Base-by-base conservation (phyloP, 352 stramenopile species). In the Phytophthora aleatoria region DNA sequence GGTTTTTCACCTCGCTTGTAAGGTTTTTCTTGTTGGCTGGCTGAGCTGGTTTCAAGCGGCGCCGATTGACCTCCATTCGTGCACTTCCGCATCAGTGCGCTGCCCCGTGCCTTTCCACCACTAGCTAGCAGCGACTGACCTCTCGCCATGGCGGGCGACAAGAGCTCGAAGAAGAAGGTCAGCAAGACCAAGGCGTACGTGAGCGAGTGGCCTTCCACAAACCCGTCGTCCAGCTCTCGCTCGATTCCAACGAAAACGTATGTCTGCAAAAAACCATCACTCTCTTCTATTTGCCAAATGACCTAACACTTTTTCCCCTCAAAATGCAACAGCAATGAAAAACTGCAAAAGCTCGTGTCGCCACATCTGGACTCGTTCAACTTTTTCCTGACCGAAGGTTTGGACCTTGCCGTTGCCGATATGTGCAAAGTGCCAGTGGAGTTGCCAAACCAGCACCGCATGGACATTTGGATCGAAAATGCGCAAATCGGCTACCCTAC, bases 341-440 rank as follows among this genome's bases (percentile, higher is more conserved):
- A 91, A 51, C 69, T 96, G 33, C 82, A 92, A 63, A 88, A 91
- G 67, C 86, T 99, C 42, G 95, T 98, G 44, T 81, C 84, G 50
- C 97, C 96, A n/a, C 98, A 99, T 75, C 82, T 99, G 42, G 94
- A 99, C 56, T 98, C 93, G 50, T 99, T 99, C 81, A 97, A 99
- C 76, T 99, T 97, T 64, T 98, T 99, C 64, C 73, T 99, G 5
- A 94, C 96, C 16, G 85, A 98, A 39, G 97, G 97, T n/a, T 76
- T 99, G 16, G 61, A 90, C 43, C 73, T 97, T 31, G 97, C 95
- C 3, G 88, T 99, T 24, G 80, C 89, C 31, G 91, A 98, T 73
- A 89, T 99, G 45, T 69, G 73, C 35, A 89, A 92, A 28, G 76
- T 96, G 45, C 91, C 98, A 52, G 73, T 99, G 4, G 79, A 98